phyloP scores from a whole-genome alignment of 768 basidiomycete genomes.

The Galerina marginata region DNA sequence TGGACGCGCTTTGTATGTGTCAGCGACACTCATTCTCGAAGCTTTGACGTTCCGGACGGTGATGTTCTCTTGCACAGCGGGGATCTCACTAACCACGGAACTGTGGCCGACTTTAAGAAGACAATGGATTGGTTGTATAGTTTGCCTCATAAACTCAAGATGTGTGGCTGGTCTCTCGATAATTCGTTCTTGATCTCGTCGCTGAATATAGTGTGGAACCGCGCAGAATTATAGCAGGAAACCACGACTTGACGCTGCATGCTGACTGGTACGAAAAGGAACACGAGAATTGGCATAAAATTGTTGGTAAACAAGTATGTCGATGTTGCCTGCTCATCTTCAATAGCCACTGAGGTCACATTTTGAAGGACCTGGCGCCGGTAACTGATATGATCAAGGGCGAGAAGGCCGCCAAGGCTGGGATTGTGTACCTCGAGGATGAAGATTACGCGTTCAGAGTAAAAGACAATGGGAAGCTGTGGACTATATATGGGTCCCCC shows the following conservation, averaged over 20 bases:
- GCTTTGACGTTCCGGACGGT: conserved; percentile 55
- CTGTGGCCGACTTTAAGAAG: conserved; percentile 41
- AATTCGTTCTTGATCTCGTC: background rate
- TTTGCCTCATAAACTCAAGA: conserved; percentile 61
- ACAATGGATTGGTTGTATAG: conserved; percentile 62
- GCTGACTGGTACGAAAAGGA: conserved; percentile 44
- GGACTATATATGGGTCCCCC: conserved; percentile 73
- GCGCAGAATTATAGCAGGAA: conserved; percentile 69
- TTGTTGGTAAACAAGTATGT: conserved; percentile 33
- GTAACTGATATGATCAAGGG: conserved; percentile 37
- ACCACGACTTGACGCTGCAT: conserved; percentile 62
- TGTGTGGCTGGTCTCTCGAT: conserved; percentile 39
- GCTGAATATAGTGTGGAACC: background rate
- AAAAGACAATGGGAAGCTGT: conserved; percentile 44
- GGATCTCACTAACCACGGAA: conserved; percentile 62
- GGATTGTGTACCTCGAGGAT: conserved; percentile 63
- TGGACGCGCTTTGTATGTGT: conserved; percentile 65
- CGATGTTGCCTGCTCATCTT: background rate
- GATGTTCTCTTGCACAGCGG: conserved; percentile 72
- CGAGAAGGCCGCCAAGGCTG: conserved; percentile 36
- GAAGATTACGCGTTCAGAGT: conserved; percentile 44
- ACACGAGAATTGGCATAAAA: conserved; percentile 32
- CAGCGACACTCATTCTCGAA: conserved; percentile 56
- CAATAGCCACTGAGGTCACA: background rate
- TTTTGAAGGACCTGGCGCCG: background rate